Percentiles rank a stretch among this genome's conserved stretches.
Evolutionary conservation across 2,329 filamentous ascomycete species (phyloP).

Genomic region (Phaeoacremonium minimum): DNA sequence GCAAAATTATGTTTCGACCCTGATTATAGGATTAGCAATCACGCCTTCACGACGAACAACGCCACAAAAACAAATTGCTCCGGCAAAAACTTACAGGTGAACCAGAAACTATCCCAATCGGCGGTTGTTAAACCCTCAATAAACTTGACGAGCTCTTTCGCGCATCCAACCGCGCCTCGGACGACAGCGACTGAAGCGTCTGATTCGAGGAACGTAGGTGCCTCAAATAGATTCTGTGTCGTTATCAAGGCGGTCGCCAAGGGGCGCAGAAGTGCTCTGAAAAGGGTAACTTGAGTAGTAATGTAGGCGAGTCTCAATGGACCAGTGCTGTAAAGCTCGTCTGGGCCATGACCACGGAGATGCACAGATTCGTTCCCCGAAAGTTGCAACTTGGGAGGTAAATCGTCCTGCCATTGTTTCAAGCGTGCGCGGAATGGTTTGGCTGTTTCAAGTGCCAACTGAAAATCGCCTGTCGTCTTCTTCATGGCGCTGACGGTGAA

Average conservation of each 20-base stretch:
- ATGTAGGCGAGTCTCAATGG: conserved; percentile 3
- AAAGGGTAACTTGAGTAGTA: not conserved
- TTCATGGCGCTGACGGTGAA: conserved; percentile 3
- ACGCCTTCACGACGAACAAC: no score
- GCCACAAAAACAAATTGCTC: not conserved
- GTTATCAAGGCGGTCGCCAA: not conserved
- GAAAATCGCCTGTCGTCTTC: conserved; percentile 1
- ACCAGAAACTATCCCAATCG: conserved; percentile 8
- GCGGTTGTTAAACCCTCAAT: conserved; percentile 4
- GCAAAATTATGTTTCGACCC: not conserved
- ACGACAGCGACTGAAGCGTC: not conserved
- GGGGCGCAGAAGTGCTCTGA: not conserved
- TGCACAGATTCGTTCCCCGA: no score
- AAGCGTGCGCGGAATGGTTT: not conserved
- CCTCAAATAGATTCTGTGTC: not conserved
- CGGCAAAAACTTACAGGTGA: conserved; percentile 3
- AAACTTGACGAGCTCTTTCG: conserved; percentile 4
- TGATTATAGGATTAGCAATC: not conserved
- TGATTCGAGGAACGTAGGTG: not conserved
- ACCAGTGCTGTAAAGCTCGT: conserved; percentile 2
- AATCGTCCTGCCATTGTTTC: not conserved
- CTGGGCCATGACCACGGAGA: no score
- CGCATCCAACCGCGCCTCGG: conserved; percentile 2
- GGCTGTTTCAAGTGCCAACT: not conserved
- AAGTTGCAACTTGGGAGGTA: not conserved